Base-by-base conservation (phyloP, 208 protist species). In the Sergeia podlipaevii region DNA sequence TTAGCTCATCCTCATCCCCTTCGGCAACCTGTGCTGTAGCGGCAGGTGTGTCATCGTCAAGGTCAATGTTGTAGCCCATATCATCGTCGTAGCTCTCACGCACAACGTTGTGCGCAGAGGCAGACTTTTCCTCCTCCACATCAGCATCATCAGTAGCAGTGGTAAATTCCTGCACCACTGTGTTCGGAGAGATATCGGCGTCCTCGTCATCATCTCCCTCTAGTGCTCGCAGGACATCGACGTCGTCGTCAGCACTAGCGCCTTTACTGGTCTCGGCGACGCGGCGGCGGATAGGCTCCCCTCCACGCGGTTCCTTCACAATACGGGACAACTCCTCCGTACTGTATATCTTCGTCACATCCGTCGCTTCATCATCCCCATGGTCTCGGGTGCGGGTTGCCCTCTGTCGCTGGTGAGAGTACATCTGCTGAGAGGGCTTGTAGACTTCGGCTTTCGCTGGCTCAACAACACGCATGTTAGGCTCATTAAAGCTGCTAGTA, bases 321-420 rank as follows among this genome's bases (percentile, higher is more conserved):
- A 81, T 64, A 45, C 33, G 63, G 0, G 49, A 49, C 44, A 91
- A 65, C 62, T 88, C 83, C 32, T 85, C 73, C 47, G 46, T 60
- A 58, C 62, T 83, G 68, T 91, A 87, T n/a, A 87, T 82, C 33
- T 66, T 57, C 21, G 78, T 87, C 29, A 86, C 75, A 38, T 86
- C 75, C 43, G 67, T 73, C 30, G 74, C 77, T 29, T 74, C 64
- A 5, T 70, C 66, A 33, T 62, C 54, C 7, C 45, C 26, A n/a
- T 26, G n/a, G n/a, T n/a, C n/a, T n/a, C n/a, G n/a, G n/a, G n/a
- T n/a, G n/a, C n/a, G n/a, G n/a, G 34, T n/a, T 38, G n/a, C 34
- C n/a, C 34, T n/a, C n/a, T 38, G 11, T 11, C n/a, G 34, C 13
- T 55, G 23, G 1, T 17, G 51, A 11, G 54, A 0, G 26, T 30